Percentiles rank a stretch among this genome's conserved stretches.
Conservation (phyloP, 2,329 filamentous ascomycete genomes). For the Cordyceps cicadae region DNA sequence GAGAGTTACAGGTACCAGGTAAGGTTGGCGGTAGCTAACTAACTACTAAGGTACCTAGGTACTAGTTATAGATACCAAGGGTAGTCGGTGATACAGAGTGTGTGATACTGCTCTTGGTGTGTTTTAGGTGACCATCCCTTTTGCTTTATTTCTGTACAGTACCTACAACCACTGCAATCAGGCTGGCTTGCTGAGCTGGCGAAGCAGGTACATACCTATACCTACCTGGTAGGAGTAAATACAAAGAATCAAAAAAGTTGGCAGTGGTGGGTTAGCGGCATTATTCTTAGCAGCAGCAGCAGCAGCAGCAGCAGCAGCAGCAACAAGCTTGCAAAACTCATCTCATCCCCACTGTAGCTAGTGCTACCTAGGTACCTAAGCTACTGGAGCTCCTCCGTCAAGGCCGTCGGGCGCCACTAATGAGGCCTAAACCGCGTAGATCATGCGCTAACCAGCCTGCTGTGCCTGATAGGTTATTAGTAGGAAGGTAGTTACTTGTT, state of each 20-base stretch:
- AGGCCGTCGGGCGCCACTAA: not conserved
- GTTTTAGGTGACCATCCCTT: too few species aligned
- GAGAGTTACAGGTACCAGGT: too few species aligned
- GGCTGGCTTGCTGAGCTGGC: not conserved
- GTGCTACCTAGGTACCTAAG: too few species aligned
- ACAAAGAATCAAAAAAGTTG: not conserved
- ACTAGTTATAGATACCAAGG: too few species aligned
- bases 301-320: too few species aligned
- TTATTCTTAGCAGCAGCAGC: not conserved
- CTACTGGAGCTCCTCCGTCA: not conserved
- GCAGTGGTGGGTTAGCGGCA: not conserved
- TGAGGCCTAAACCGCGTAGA: not conserved
- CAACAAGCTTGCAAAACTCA: not conserved
- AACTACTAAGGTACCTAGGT: too few species aligned
- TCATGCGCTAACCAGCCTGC: not conserved
- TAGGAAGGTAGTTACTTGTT: too few species aligned
- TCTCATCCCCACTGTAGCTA: not conserved
- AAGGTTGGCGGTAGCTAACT: too few species aligned
- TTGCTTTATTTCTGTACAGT: not conserved
- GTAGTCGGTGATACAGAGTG: not conserved
- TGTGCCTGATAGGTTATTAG: too few species aligned
- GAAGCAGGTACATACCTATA: too few species aligned
- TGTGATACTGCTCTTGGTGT: too few species aligned
- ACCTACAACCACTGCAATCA: not conserved
- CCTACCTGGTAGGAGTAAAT: too few species aligned